These are phyloP conservation scores for Hyphopichia homilentoma DNA, from an alignment of 805 yeast genomes.

Conservation along the genomic window DNA sequence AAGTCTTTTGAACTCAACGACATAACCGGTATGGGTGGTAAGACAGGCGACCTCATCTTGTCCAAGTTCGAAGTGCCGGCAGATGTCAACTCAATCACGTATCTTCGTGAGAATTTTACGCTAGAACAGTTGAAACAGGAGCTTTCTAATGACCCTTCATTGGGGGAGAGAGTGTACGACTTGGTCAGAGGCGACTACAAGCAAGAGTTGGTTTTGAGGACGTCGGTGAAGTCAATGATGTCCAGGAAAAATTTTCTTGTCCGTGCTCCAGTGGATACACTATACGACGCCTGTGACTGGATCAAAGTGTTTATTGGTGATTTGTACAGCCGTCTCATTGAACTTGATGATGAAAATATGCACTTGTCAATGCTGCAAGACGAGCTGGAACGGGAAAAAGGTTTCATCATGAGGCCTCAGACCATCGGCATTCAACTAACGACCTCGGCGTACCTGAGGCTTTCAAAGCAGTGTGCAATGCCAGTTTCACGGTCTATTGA, in stretches of 20 bases:
- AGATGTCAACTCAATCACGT: constrained; percentile 40
- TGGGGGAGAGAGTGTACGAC: constrained; percentile 55
- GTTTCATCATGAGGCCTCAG: constrained; percentile 46
- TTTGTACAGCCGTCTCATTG: constrained; percentile 63
- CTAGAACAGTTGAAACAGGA: constrained; percentile 16
- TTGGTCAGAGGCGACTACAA: constrained; percentile 61
- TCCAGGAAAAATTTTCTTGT: constrained; percentile 77
- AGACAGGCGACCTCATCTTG: constrained; percentile 61
- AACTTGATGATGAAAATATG: constrained; percentile 63
- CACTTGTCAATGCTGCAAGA: constrained; percentile 22
- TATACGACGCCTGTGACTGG: constrained; percentile 71
- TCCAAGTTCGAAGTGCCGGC: constrained; percentile 50
- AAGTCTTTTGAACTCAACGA: constrained; percentile 62
- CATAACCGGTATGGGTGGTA: constrained; percentile 91
- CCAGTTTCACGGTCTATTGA: constrained; percentile 33
- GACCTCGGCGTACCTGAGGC: constrained; percentile 16
- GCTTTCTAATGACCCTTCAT: constrained; percentile 36
- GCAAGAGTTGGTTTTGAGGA: constrained; percentile 53
- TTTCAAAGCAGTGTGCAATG: constrained; percentile 42
- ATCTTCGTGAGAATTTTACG: constrained; percentile 48
- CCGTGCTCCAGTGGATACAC: constrained; percentile 44
- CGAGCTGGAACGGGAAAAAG: constrained; percentile 17
- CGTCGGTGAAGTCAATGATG: constrained; percentile 79
- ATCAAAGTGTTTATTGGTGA: constrained; percentile 80
- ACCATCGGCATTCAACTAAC: constrained; percentile 44